Evolutionary conservation across 768 basidiomycete species (phyloP).

Genomic region (Strobilomyces dryophilus): DNA sequence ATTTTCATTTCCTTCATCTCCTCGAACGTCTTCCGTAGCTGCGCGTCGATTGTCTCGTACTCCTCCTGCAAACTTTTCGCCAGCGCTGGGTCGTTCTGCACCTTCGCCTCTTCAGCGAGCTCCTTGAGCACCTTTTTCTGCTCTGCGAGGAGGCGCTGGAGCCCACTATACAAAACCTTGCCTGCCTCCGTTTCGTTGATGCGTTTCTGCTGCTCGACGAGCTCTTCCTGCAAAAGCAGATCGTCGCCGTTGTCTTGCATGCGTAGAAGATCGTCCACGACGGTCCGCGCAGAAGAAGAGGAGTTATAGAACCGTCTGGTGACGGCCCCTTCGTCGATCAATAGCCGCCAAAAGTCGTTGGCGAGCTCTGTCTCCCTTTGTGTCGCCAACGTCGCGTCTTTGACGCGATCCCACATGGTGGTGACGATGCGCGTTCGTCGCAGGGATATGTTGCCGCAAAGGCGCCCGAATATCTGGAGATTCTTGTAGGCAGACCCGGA

Average conservation of each 20-base stretch:
- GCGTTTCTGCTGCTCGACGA: constrained; percentile 7
- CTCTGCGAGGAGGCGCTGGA: background rate
- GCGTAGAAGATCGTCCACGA: background rate
- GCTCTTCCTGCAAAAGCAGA: background rate
- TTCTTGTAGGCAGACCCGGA: constrained; percentile 28
- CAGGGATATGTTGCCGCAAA: constrained; percentile 32
- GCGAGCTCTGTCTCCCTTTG: constrained; percentile 24
- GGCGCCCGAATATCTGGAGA: constrained; percentile 30
- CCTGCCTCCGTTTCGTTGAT: constrained; percentile 23
- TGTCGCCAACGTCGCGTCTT: constrained; percentile 6
- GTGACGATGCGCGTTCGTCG: constrained; percentile 33
- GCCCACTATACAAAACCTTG: background rate
- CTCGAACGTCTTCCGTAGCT: background rate
- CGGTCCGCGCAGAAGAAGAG: background rate
- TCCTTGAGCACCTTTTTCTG: background rate
- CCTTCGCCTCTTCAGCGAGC: background rate
- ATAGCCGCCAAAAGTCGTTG: constrained; percentile 19
- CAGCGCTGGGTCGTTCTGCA: background rate
- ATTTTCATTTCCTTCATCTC: background rate
- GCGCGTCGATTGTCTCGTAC: background rate
- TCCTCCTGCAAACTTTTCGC: background rate
- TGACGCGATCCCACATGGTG: constrained; percentile 34
- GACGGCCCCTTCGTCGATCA: background rate
- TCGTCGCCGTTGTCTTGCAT: background rate
- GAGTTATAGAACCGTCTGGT: background rate